phyloP scores from a whole-genome alignment of 1,139 yeast genomes.

The Zygosaccharomyces pseudobailii region DNA sequence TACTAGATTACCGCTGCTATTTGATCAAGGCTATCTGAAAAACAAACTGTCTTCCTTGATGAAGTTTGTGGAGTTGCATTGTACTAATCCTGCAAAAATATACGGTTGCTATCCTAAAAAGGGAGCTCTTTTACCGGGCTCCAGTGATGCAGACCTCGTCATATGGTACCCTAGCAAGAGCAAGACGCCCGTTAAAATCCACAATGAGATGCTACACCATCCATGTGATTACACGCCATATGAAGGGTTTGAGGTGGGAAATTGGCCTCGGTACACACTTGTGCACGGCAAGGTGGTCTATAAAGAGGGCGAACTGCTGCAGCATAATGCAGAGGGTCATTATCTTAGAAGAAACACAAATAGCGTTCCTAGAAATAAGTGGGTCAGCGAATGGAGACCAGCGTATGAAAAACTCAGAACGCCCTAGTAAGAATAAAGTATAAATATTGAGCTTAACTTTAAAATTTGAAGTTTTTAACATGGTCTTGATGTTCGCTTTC shows the following conservation, averaged over 20 bases:
- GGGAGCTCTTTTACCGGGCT: conserved; percentile 36
- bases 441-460: neutral
- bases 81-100: conserved; percentile 43
- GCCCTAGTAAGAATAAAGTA: neutral
- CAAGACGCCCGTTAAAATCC: conserved; percentile 27
- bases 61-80: conserved; percentile 41
- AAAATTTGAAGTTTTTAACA: conserved; percentile 30
- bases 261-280: conserved; percentile 46
- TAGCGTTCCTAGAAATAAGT: conserved; percentile 4
- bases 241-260: conserved; percentile 41
- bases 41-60: conserved; percentile 39
- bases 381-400: conserved; percentile 13
- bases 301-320: conserved; percentile 12
- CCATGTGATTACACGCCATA: conserved; percentile 45
- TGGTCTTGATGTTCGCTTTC: conserved; percentile 24
- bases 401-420: neutral
- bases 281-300: conserved; percentile 39
- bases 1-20: conserved; percentile 42
- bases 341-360: conserved; percentile 13
- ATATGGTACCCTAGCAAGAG: conserved; percentile 42
- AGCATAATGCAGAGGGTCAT: conserved; percentile 11
- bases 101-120: conserved; percentile 39
- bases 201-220: conserved; percentile 40
- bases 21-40: conserved; percentile 41
- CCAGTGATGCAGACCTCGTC: conserved; percentile 42